These are phyloP conservation scores for Hortiboletus flavorubellus DNA, from an alignment of 768 basidiomycete genomes.

Conservation along the genomic window DNA sequence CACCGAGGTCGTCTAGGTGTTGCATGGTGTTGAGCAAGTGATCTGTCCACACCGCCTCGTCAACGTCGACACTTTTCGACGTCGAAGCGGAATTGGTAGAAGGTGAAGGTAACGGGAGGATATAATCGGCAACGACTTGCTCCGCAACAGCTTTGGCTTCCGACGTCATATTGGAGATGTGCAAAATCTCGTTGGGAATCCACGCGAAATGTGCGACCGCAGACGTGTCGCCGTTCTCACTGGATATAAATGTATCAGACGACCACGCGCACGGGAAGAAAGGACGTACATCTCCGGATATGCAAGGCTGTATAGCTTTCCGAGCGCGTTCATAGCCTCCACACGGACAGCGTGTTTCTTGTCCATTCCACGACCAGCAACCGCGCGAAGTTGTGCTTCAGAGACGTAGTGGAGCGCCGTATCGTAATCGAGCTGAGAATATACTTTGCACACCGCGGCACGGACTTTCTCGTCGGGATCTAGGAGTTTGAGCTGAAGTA, in stretches of 20 bases:
- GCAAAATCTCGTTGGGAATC: constrained; percentile 81
- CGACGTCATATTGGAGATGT: constrained; percentile 43
- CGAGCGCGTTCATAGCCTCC: constrained; percentile 76
- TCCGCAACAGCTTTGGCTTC: constrained; percentile 70
- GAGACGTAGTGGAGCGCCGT: constrained; percentile 80
- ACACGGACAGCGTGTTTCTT: constrained; percentile 72
- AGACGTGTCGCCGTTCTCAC: constrained; percentile 73
- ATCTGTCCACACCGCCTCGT: constrained; percentile 86
- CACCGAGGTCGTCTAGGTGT: constrained; percentile 57
- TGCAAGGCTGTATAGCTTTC: constrained; percentile 75
- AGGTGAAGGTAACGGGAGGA: constrained; percentile 72
- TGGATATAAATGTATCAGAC: constrained; percentile 29
- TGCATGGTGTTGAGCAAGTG: constrained; percentile 70
- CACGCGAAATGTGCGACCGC: constrained; percentile 84
- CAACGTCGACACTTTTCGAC: constrained; percentile 51
- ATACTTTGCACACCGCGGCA: constrained; percentile 76
- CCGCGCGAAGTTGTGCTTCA: constrained; percentile 51
- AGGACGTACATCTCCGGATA: constrained; percentile 82
- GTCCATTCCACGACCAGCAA: constrained; percentile 76
- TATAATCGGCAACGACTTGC: constrained; percentile 63
- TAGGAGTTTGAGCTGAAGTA: constrained; percentile 59
- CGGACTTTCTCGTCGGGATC: constrained; percentile 94
- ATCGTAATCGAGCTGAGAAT: constrained; percentile 87
- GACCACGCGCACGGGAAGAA: not conserved
- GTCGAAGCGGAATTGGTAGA: constrained; percentile 38